Conservation (phyloP, 2,329 filamentous ascomycete species). For the Pezicula rhizophila region DNA sequence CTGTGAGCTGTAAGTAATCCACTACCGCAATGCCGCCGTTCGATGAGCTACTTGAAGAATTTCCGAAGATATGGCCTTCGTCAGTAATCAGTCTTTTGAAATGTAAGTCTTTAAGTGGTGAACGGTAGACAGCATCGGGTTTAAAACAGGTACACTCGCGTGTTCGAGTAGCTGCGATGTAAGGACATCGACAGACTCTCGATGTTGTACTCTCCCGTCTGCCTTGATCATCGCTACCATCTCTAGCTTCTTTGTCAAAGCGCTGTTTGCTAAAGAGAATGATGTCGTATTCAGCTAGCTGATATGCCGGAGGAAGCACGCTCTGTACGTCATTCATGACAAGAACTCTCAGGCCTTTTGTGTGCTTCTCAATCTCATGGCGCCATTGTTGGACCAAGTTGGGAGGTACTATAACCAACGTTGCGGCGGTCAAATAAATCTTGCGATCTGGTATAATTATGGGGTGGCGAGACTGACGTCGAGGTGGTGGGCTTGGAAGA, state of each 20-base stretch:
- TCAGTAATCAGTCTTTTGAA: conserved; percentile 90
- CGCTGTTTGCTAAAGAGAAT: conserved; percentile 69
- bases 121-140: conserved; percentile 40
- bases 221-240: conserved; percentile 39
- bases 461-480: conserved; percentile 32
- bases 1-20: conserved; percentile 54
- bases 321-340: conserved; percentile 48
- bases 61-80: conserved; percentile 81
- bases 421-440: conserved; percentile 62
- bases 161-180: conserved; percentile 34
- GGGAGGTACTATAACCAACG: conserved; percentile 72
- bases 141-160: conserved; percentile 38
- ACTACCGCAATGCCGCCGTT: conserved; percentile 50
- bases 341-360: conserved; percentile 58
- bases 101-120: conserved; percentile 63
- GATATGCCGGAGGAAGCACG: conserved; percentile 48
- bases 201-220: conserved; percentile 18
- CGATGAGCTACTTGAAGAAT: conserved; percentile 46
- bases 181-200: conserved; percentile 11
- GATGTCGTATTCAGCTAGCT: conserved; percentile 65
- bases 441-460: conserved; percentile 34
- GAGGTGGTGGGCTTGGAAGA: conserved; percentile 40
- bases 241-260: conserved; percentile 62
- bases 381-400: conserved; percentile 84
- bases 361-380: conserved; percentile 74